Base-by-base conservation (phyloP, 495 filamentous ascomycete genomes). In the Lasiosphaeris hirsuta region DNA sequence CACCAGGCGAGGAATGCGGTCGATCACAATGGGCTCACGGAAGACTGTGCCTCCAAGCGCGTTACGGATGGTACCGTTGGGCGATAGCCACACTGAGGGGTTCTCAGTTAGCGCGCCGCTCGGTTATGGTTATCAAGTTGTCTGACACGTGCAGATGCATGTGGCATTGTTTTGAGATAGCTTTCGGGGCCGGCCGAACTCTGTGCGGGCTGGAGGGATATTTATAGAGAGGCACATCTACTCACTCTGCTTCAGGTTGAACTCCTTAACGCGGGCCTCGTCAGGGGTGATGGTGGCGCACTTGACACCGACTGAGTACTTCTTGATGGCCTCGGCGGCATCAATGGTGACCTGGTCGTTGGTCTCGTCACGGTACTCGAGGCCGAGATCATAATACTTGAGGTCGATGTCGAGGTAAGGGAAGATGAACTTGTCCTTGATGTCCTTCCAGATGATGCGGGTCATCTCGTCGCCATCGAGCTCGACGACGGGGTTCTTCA, bases 381-480 rank as follows among this genome's bases (percentile, higher is more conserved):
- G 84, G 58, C 94, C 94, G 62, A 98, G 76, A 70, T 98, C 94
- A 78, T 97, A 97, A 85, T 98, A 98, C 81, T 98, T 98, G 58
- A 98, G 85, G 73, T 98, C 93, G 73, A 98, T 82, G 67, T 95
- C 90, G 40, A 98, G 88, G 78, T 92, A 97, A 42, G 92, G 92
- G 76, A 84, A 79, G 72, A 96, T 96, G 79, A 96, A 92, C 83
- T 94, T 96, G 72, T 97, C 85, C 80, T 96, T 96, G 80, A 98
- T 98, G 68, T 90, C 86, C 78, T 97, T 78, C 94, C 94, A 98
- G 77, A 98, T 98, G 65, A 98, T 91, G 66, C 94, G 83, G 58
- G 94, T 98, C 94, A 98, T 98, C 84, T 98, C 94, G 81, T 98
- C 94, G 66, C 94, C 94, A 73, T 98, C 94, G 69, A 98, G 81